Base-by-base conservation (phyloP, 805 yeast genomes). In the Sugiyamaella chiloensis region DNA sequence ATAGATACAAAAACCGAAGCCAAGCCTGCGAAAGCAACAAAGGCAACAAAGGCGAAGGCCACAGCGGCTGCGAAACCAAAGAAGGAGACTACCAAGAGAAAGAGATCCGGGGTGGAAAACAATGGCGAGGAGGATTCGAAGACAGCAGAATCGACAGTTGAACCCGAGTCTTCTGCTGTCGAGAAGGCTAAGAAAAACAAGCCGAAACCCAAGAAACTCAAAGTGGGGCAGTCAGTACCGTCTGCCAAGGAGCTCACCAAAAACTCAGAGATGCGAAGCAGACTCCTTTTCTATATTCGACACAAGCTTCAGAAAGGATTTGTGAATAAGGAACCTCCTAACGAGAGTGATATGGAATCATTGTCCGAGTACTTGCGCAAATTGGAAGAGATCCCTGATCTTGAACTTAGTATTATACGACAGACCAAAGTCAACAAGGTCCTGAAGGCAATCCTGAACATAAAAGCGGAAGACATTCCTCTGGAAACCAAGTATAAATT, bases 361-460 rank as follows among this genome's bases (percentile, higher is more conserved):
- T 55, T 60, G 48, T 60, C 66, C 9, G 55, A 57, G 24, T 45
- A 54, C 24, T 47, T 64, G 9, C 45, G 50, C 17, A 54, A 58
- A 45, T 59, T 64, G 20, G 69, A 64, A 50, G 42, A 52, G 21
- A 53, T 61, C 44, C 54, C 56, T 29, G 63, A 60, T 12, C 53
- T 64, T 32, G 64, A 60, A 39, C 24, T 57, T 36, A 44, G 63
- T 2, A 59, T 64, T 35, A 64, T 64, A 29, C 58, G 63, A 19
- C 49, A 54, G 23, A 63, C 69, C 23, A 64, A 64, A 52, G 60
- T 64, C 47, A 63, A 63, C 54, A 61, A 64, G 53, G 68, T 65
- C 24, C 56, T 64, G 41, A 62, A 60, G 48, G 60, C 56, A 4
- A 62, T 64, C 35, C 43, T 57, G 14, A 62, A 60, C 39, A 51